Percentiles rank a stretch among this genome's conserved stretches.
Evolutionary conservation across 2,329 filamentous ascomycete genomes (phyloP).

Genomic region (Aspergillus brunneoviolaceus): DNA sequence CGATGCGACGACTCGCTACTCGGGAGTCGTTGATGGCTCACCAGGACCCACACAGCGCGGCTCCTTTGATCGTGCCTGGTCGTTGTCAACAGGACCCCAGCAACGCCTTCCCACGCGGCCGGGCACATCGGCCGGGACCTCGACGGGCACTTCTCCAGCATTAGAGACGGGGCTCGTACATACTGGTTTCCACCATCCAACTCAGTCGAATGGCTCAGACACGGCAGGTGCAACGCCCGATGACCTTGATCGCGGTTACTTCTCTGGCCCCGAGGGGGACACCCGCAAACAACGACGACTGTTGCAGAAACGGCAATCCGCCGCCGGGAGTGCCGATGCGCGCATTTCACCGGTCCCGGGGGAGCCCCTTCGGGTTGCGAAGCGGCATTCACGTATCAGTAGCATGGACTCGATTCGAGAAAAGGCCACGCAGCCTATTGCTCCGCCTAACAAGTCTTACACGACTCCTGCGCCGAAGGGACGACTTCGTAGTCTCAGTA

Average conservation of each 20-base stretch:
- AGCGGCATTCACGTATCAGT: slow-evolving; percentile 73
- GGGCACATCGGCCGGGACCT: slow-evolving; percentile 33
- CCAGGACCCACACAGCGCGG: slow-evolving; percentile 54
- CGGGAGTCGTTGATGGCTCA: slow-evolving; percentile 28
- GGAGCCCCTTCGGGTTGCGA: slow-evolving; percentile 67
- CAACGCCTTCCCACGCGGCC: slow-evolving; percentile 32
- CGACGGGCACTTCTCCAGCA: slow-evolving; percentile 21
- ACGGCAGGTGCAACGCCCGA: slow-evolving; percentile 34
- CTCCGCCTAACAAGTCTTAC: slow-evolving; percentile 67
- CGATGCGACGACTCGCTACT: slow-evolving; percentile 58
- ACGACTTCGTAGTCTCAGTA: slow-evolving; percentile 61
- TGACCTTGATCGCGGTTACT: slow-evolving; percentile 85
- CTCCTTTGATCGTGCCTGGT: slow-evolving; percentile 62
- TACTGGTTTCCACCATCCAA: background rate
- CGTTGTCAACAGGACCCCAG: slow-evolving; percentile 37
- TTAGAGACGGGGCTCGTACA: background rate
- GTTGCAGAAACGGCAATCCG: slow-evolving; percentile 68
- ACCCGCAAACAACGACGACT: slow-evolving; percentile 69
- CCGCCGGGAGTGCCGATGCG: slow-evolving; percentile 52
- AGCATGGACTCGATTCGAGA: slow-evolving; percentile 75
- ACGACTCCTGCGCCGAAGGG: slow-evolving; percentile 54
- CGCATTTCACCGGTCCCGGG: slow-evolving; percentile 75
- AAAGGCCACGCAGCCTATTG: slow-evolving; percentile 44
- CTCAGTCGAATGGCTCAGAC: slow-evolving; percentile 31
- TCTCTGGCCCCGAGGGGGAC: slow-evolving; percentile 84